Percentiles rank a stretch among this genome's conserved stretches.
Evolutionary conservation across 345 rosid genomes (phyloP).

Genomic region (Aegle marmelos): DNA sequence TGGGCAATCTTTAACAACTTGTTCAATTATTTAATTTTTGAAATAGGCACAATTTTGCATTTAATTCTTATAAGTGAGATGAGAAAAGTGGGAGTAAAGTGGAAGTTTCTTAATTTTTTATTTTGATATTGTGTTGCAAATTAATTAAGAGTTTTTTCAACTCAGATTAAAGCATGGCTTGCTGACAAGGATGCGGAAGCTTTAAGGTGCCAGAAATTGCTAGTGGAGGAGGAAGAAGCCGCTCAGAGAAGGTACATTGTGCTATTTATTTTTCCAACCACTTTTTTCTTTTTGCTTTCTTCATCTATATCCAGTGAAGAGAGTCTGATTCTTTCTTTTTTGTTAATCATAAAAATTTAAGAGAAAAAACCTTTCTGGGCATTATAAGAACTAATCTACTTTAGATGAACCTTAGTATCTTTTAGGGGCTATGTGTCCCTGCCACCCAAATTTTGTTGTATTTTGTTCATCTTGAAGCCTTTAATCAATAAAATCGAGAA

Average conservation of each 20-base stretch:
- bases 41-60: not conserved
- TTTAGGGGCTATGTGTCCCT: not conserved
- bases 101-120: no score
- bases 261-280: not conserved
- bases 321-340: not conserved
- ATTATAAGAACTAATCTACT: not conserved
- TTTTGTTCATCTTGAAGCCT: not conserved
- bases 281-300: not conserved
- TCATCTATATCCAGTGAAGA: not conserved
- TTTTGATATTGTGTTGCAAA: not conserved
- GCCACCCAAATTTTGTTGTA: no score
- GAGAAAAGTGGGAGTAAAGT: not conserved
- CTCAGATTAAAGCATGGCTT: slow-evolving; percentile 83
- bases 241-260: slow-evolving; percentile 70
- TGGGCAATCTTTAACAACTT: not conserved
- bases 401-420: not conserved
- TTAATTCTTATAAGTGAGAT: not conserved
- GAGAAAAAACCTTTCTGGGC: no score
- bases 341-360: no score
- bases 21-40: not conserved
- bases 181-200: slow-evolving; percentile 97
- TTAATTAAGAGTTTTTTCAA: slow-evolving; percentile 10
- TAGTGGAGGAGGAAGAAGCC: slow-evolving; percentile 97
- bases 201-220: slow-evolving; percentile 82
- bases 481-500: not conserved